These are phyloP conservation scores for Mycena galericulata DNA, from an alignment of 768 basidiomycete genomes.

Conservation along the genomic window DNA sequence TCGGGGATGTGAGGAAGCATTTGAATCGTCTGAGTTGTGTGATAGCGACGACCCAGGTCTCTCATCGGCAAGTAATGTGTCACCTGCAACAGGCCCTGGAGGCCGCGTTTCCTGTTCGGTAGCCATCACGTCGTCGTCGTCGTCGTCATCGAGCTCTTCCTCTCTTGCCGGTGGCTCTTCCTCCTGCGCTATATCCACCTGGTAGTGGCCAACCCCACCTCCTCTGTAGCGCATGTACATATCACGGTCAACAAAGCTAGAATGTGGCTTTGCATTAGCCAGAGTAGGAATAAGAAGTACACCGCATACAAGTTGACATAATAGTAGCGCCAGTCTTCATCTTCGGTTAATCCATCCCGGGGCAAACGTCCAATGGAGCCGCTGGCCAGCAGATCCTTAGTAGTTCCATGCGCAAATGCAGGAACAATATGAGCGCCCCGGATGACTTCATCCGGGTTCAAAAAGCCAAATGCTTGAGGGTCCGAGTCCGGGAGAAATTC, in stretches of 20 bases:
- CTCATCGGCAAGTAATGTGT: too few relatives aligned
- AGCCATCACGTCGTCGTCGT: too few relatives aligned
- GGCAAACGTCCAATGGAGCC: neutral
- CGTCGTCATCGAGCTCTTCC: neutral
- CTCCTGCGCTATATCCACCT: neutral
- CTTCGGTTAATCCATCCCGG: neutral
- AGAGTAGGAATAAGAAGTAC: neutral
- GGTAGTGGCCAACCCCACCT: slow-evolving; percentile 2
- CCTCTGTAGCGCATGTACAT: slow-evolving; percentile 6
- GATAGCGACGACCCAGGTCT: too few relatives aligned
- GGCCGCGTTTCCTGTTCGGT: too few relatives aligned
- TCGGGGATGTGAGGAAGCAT: too few relatives aligned
- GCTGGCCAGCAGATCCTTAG: neutral
- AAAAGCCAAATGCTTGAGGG: neutral
- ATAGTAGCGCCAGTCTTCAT: slow-evolving; percentile 3
- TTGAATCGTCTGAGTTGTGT: too few relatives aligned
- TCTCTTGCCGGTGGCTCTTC: neutral
- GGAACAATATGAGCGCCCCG: neutral
- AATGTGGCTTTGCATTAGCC: neutral
- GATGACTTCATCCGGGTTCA: slow-evolving; percentile 8
- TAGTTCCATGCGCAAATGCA: neutral
- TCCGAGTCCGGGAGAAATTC: neutral
- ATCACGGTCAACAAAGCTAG: slow-evolving; percentile 12
- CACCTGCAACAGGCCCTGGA: too few relatives aligned
- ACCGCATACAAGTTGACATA: slow-evolving; percentile 17